Base-by-base conservation (phyloP, 2,329 filamentous ascomycete species). In the Ophiostoma quercus region DNA sequence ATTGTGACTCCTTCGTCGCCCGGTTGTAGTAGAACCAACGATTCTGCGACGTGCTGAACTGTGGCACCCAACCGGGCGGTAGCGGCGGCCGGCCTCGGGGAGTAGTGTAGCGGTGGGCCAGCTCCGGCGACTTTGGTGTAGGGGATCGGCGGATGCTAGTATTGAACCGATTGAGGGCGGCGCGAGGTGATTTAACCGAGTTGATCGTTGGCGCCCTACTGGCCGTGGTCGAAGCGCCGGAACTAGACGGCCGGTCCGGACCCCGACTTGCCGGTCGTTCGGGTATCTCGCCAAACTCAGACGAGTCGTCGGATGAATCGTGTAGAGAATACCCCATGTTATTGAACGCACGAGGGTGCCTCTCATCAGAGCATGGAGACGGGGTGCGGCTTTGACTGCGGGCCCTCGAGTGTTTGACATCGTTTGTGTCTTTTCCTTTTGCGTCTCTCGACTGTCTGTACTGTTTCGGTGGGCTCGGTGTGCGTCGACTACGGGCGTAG, bases 11-110 rank as follows among this genome's bases (percentile, higher is more conserved):
- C 19, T 84, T 84, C 12, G 84, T 85, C 47, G 83, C 77, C 68
- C 84, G 79, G 74, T 88, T 84, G 69, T 87, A 79, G 74, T 84
- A 89, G 78, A 82, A 88, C 79, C 83, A 87, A 68, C 84, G 82
- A 74, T 85, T 82, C 71, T 80, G 80, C 70, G 77, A 78, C 60
- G 84, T 82, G 73, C 88, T 85, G 78, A 82, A 88, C 74, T 85
- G 82, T 63, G 84, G 80, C 29, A 78, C 76, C 86, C 86, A 88
- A 74, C 85, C 85, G 66, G 80, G 73, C 32, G 85, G 80, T 68
- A 86, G 78, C 43, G 82, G 78, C 62, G 85, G 81, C 75, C 78
- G 79, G 68, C 77, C 77, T 1, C 77, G 29, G 2, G 76, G 76
- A 8, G 75, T 73, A 12, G 69, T 68, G 74, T 75, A 75, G 16